phyloP scores from a whole-genome alignment of 768 basidiomycete species.

The Suillus bovinus region DNA sequence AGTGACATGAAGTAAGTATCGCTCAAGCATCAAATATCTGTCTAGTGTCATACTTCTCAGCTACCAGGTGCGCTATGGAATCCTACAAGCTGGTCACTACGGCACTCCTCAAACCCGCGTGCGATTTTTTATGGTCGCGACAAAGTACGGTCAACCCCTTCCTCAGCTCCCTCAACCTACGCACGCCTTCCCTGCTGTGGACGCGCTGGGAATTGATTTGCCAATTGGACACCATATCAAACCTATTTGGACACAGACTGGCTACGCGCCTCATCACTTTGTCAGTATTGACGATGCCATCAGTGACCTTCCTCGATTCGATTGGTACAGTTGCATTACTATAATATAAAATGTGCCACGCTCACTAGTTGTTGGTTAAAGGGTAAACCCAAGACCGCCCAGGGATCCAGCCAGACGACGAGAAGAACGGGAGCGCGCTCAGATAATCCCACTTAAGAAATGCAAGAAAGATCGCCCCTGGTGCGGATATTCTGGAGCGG shows the following conservation, averaged over 20 bases:
- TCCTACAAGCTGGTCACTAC: constrained; percentile 50
- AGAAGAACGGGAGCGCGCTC: constrained; percentile 21
- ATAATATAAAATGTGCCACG: neutral
- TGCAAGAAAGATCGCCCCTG: constrained; percentile 36
- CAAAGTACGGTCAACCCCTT: constrained; percentile 35
- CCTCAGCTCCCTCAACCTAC: constrained; percentile 45
- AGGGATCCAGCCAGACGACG: constrained; percentile 11
- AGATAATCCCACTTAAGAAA: constrained; percentile 32
- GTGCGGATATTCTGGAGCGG: constrained; percentile 33
- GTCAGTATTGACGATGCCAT: constrained; percentile 76
- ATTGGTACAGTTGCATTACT: constrained; percentile 52
- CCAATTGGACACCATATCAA: constrained; percentile 38
- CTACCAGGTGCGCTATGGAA: constrained; percentile 43
- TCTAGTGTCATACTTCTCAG: constrained; percentile 22
- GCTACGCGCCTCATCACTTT: constrained; percentile 55
- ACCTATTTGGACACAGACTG: constrained; percentile 47
- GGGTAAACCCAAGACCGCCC: constrained; percentile 24
- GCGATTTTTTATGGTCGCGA: constrained; percentile 50
- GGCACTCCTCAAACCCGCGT: constrained; percentile 47
- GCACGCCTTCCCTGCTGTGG: constrained; percentile 40
- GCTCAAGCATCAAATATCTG: neutral
- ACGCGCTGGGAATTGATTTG: constrained; percentile 52
- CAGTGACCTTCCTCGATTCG: constrained; percentile 67
- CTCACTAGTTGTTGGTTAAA: constrained; percentile 2
- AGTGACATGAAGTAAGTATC: constrained; percentile 61